Evolutionary conservation across 2,329 filamentous ascomycete genomes (phyloP).

Genomic region (Xylariaceae sp.): DNA sequence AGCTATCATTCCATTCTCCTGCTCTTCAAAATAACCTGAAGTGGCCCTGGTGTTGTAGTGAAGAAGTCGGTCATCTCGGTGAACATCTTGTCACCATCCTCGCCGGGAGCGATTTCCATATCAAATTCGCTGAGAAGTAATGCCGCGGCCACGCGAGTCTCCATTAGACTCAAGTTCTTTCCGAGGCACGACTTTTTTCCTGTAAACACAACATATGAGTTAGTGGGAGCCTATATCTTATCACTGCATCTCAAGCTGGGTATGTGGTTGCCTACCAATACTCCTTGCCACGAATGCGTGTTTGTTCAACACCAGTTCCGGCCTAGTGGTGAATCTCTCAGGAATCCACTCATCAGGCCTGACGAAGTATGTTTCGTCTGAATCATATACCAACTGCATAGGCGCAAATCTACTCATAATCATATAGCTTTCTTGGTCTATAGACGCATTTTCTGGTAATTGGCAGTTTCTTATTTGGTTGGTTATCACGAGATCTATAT

Average conservation of each 20-base stretch:
- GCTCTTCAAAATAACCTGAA: neutral
- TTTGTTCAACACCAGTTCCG: neutral
- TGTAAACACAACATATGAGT: neutral
- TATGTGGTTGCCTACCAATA: too few relatives aligned
- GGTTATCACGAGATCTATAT: too few relatives aligned
- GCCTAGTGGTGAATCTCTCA: neutral
- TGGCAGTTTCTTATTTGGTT: too few relatives aligned
- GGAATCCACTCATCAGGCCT: neutral
- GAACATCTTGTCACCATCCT: neutral
- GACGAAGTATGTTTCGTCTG: neutral
- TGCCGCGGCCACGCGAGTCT: neutral
- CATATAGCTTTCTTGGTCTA: too few relatives aligned
- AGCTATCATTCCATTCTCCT: too few relatives aligned
- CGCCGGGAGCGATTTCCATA: neutral
- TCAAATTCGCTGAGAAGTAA: neutral
- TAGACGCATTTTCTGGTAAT: too few relatives aligned
- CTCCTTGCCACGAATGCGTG: neutral
- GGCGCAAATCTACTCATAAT: too few relatives aligned
- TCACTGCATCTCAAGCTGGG: too few relatives aligned
- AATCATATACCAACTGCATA: too few relatives aligned
- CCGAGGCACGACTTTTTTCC: neutral
- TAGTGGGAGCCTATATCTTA: neutral
- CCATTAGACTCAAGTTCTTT: neutral
- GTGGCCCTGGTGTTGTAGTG: neutral
- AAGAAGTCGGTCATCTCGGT: constrained; percentile 1